Percentiles rank a stretch among this genome's conserved stretches.
Evolutionary conservation across 1,284 basidiomycete genomes (phyloP).

Genomic region (Ceratobasidium sp.): DNA sequence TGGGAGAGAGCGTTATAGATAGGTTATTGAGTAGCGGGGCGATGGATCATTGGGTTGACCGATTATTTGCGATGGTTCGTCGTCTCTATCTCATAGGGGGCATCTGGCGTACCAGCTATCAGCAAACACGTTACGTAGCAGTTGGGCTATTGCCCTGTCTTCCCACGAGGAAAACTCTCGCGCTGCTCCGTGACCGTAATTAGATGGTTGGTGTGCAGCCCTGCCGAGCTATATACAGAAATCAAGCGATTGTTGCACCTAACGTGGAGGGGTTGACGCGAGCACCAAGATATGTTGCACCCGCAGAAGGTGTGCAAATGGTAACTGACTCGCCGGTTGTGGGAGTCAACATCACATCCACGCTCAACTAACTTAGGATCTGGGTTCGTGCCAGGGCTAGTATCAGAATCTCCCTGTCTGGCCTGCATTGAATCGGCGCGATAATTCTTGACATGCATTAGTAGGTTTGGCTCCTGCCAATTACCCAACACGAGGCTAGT

Average conservation of each 20-base stretch:
- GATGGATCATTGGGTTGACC: too few relatives aligned
- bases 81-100: too few relatives aligned
- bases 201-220: slow-evolving; percentile 66
- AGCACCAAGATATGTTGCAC: slow-evolving; percentile 54
- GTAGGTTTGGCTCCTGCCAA: slow-evolving; percentile 61
- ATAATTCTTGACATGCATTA: slow-evolving; percentile 41
- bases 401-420: slow-evolving; percentile 60
- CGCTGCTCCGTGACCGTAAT: slow-evolving; percentile 73
- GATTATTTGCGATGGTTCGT: too few relatives aligned
- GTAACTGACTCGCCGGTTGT: slow-evolving; percentile 53
- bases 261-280: slow-evolving; percentile 59
- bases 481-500: neutral
- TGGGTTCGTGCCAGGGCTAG: slow-evolving; percentile 62
- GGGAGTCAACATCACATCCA: slow-evolving; percentile 60
- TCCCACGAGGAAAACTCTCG: too few relatives aligned
- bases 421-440: slow-evolving; percentile 54
- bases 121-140: too few relatives aligned
- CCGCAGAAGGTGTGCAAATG: neutral
- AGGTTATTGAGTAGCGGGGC: too few relatives aligned
- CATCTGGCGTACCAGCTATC: too few relatives aligned
- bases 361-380: slow-evolving; percentile 60
- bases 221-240: slow-evolving; percentile 67
- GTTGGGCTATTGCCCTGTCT: too few relatives aligned
- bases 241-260: slow-evolving; percentile 60
- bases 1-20: too few relatives aligned